Evolutionary conservation across 345 rosid species (phyloP).

Genomic region (Moricandia arvensis): DNA sequence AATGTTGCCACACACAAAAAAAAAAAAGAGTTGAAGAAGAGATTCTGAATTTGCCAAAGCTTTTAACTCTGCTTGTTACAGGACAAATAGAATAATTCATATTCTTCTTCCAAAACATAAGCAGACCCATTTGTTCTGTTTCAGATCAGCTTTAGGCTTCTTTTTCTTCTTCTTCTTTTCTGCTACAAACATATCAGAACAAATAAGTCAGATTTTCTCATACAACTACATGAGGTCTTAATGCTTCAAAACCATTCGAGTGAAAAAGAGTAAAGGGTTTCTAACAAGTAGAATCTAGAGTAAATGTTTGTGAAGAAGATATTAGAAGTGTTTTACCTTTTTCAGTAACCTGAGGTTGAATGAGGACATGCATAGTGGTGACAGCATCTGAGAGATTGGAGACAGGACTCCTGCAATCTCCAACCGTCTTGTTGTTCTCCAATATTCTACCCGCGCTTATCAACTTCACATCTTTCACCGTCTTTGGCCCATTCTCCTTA

Average conservation of each 20-base stretch:
- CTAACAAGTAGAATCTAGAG: not conserved
- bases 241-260: not conserved
- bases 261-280: no score
- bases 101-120: slow-evolving; percentile 41
- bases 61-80: not conserved
- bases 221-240: not conserved
- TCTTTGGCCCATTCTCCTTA: slow-evolving; percentile 81
- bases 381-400: slow-evolving; percentile 75
- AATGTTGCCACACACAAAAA: not conserved
- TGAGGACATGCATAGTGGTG: slow-evolving; percentile 92
- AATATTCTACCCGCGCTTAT: slow-evolving; percentile 83
- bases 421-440: slow-evolving; percentile 78
- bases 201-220: slow-evolving; percentile 7
- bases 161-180: slow-evolving; percentile 56
- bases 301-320: not conserved
- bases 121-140: slow-evolving; percentile 71
- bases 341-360: slow-evolving; percentile 66
- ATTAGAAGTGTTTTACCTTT: slow-evolving; percentile 51
- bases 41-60: slow-evolving; percentile 8
- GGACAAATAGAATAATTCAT: not conserved
- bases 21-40: not conserved
- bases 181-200: slow-evolving; percentile 40
- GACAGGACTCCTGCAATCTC: slow-evolving; percentile 81
- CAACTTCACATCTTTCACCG: slow-evolving; percentile 80
- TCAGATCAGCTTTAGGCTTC: slow-evolving; percentile 48